phyloP scores from a whole-genome alignment of 148 eudicot genomes.

The Linanthus parryae region DNA sequence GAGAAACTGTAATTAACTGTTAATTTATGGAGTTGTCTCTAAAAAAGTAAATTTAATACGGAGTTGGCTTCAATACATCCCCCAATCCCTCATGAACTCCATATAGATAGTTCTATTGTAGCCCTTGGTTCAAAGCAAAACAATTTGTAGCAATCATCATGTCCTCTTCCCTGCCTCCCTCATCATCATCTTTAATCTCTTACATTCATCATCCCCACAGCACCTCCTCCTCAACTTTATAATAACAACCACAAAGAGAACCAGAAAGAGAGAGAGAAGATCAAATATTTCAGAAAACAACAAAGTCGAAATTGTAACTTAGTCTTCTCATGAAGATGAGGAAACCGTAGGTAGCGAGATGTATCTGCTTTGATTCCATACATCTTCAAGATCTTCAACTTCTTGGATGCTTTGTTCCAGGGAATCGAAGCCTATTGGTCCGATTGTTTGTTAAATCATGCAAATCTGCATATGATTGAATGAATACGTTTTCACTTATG shows the following conservation, averaged over 20 bases:
- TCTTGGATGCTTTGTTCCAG: conserved; percentile 4
- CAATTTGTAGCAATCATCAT: conserved; percentile 23
- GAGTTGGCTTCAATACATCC: too few species aligned
- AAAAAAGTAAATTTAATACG: too few species aligned
- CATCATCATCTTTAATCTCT: conserved; percentile 27
- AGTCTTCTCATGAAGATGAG: conserved; percentile 19
- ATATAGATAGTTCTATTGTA: too few species aligned
- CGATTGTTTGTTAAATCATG: conserved; percentile 31
- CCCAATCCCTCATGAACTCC: too few species aligned
- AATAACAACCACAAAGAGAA: conserved; percentile 6
- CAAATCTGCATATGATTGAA: too few species aligned
- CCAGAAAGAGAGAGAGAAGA: conserved; percentile 13
- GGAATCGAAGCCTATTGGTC: conserved; percentile 42
- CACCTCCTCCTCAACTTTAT: conserved; percentile 10
- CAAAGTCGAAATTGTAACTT: conserved; percentile 7
- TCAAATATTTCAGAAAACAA: neutral
- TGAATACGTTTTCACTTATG: too few species aligned
- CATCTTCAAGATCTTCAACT: neutral
- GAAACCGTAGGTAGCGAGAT: conserved; percentile 21
- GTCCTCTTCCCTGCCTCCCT: conserved; percentile 24
- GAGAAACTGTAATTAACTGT: too few species aligned
- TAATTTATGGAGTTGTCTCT: too few species aligned
- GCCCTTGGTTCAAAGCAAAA: too few species aligned
- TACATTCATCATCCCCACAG: conserved; percentile 21
- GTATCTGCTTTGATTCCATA: neutral